phyloP scores from a whole-genome alignment of 768 basidiomycete genomes.

The Tulasnella sp. region DNA sequence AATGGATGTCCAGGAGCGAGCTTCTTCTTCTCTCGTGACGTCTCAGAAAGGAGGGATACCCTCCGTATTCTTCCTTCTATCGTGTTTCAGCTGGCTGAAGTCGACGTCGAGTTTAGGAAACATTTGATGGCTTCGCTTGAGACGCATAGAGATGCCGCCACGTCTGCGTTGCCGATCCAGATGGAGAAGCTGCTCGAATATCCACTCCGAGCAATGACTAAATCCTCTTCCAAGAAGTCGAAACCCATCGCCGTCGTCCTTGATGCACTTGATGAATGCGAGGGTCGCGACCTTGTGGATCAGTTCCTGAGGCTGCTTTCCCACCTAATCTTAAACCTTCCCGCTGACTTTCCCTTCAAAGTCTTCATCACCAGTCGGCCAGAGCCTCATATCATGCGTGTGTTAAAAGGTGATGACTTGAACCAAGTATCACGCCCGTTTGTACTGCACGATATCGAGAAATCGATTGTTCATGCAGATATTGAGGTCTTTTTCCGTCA shows the following conservation, averaged over 20 bases:
- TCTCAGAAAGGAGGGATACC: neutral
- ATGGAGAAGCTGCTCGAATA: neutral
- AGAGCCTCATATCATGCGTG: neutral
- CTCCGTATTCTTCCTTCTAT: neutral
- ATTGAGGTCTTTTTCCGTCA: slow-evolving; percentile 10
- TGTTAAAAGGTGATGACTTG: neutral
- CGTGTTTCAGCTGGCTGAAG: neutral
- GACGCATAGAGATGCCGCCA: neutral
- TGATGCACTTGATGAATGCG: neutral
- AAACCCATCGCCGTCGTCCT: neutral
- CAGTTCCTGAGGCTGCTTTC: neutral
- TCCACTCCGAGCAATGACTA: no score
- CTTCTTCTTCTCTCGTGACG: neutral
- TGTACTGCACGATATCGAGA: slow-evolving; percentile 14
- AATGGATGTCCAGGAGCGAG: neutral
- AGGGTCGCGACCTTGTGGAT: no score
- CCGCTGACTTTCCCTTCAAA: neutral
- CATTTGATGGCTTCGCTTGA: neutral
- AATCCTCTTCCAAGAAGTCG: no score
- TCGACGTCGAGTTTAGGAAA: neutral
- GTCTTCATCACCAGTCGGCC: neutral
- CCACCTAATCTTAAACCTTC: neutral
- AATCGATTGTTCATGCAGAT: slow-evolving; percentile 6
- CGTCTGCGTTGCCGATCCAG: neutral
- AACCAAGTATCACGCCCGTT: neutral